These are phyloP conservation scores for Sanguinoderma infundibulare DNA, from an alignment of 1,284 basidiomycete genomes.

Conservation along the genomic window DNA sequence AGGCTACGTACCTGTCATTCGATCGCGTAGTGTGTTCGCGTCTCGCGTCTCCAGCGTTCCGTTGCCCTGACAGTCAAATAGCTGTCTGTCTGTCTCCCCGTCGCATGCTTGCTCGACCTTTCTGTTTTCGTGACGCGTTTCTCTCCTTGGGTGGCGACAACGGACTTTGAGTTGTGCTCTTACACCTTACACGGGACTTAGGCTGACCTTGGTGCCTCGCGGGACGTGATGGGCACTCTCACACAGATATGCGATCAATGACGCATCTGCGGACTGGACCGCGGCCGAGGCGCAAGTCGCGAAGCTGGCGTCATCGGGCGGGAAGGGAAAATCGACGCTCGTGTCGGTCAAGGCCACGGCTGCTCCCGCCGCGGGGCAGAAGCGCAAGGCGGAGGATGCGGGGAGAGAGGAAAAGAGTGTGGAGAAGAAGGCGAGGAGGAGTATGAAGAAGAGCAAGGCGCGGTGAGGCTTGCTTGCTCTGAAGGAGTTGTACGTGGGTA, in stretches of 20 bases:
- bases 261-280: slow-evolving; percentile 72
- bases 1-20: no score
- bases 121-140: neutral
- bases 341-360: slow-evolving; percentile 74
- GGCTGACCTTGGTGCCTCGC: neutral
- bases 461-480: neutral
- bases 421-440: slow-evolving; percentile 60
- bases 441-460: slow-evolving; percentile 57
- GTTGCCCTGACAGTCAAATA: neutral
- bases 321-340: slow-evolving; percentile 61
- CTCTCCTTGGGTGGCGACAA: neutral
- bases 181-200: neutral
- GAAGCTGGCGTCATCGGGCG: slow-evolving; percentile 44
- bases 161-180: neutral
- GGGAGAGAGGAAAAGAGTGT: slow-evolving; percentile 39
- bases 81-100: neutral
- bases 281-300: slow-evolving; percentile 75
- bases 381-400: slow-evolving; percentile 63
- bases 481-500: no score
- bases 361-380: slow-evolving; percentile 52
- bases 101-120: neutral
- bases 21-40: no score
- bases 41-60: neutral
- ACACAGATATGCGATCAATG: slow-evolving; percentile 79
- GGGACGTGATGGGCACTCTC: neutral